Conservation (phyloP, 164 flowering plant genomes). For the Sextonia rubra region DNA sequence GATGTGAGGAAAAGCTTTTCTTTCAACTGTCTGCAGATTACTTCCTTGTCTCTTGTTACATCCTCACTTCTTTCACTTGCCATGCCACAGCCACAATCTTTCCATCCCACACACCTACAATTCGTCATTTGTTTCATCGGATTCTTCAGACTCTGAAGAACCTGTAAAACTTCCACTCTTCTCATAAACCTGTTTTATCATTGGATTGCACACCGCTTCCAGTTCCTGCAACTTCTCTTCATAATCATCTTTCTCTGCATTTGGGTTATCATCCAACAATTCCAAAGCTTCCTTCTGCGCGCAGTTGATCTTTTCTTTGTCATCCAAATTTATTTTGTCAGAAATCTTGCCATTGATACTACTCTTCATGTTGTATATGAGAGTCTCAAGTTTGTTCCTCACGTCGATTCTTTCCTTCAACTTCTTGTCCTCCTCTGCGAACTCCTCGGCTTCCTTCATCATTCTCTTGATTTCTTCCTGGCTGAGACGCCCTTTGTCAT, state of each 20-base stretch:
- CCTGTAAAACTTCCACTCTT: conserved; percentile 28
- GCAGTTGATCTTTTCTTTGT: conserved; percentile 47
- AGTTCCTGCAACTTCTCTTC: conserved; percentile 54
- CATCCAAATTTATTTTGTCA: conserved; percentile 43
- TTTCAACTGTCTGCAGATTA: no score
- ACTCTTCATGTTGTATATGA: conserved; percentile 48
- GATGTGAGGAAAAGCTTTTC: no score
- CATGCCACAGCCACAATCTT: no score
- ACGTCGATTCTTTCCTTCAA: conserved; percentile 47
- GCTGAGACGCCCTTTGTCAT: conserved; percentile 50
- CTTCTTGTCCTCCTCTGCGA: conserved; percentile 47
- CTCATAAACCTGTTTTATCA: conserved; percentile 38
- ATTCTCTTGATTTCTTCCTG: conserved; percentile 49
- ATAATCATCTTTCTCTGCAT: conserved; percentile 48
- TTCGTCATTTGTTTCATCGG: conserved; percentile 36
- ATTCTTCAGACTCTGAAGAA: conserved; percentile 16
- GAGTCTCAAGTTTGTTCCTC: conserved; percentile 46
- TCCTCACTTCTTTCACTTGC: no score
- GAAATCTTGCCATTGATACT: conserved; percentile 42
- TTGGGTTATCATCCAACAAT: conserved; percentile 53
- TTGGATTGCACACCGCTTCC: conserved; percentile 49
- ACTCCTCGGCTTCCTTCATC: conserved; percentile 50
- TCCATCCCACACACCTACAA: conserved; percentile 24
- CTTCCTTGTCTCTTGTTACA: no score
- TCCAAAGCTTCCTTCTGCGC: conserved; percentile 46